These are phyloP conservation scores for Penicillium janthinellum DNA, from an alignment of 2,329 filamentous ascomycete genomes.

Conservation along the genomic window DNA sequence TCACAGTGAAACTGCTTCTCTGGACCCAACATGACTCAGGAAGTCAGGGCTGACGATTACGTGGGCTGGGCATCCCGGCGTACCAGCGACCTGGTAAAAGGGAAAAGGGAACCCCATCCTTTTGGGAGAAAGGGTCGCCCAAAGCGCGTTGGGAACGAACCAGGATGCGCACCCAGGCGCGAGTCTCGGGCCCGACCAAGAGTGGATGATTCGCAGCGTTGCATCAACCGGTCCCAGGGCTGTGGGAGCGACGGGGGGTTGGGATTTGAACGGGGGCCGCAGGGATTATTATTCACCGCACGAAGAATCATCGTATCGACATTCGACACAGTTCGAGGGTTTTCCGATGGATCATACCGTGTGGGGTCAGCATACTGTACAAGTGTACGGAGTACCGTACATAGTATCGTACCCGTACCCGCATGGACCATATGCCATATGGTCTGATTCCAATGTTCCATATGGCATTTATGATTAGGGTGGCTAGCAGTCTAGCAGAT, in stretches of 20 bases:
- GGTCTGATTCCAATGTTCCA: too few species aligned
- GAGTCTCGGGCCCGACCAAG: not conserved
- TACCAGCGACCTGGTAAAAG: not conserved
- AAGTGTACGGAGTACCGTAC: too few species aligned
- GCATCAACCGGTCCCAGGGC: conserved; percentile 5
- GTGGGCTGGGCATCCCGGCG: not conserved
- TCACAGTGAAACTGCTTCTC: too few species aligned
- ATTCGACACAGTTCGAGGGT: not conserved
- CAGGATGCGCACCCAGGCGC: not conserved
- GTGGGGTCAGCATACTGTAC: too few species aligned
- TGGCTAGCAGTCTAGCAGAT: too few species aligned
- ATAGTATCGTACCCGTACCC: too few species aligned
- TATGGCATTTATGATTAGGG: too few species aligned
- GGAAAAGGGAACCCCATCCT: not conserved
- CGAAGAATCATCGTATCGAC: not conserved
- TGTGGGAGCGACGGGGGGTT: conserved; percentile 1
- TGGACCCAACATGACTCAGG: not conserved
- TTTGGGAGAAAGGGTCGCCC: not conserved
- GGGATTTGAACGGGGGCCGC: not conserved
- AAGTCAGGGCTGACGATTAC: not conserved
- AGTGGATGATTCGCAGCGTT: conserved; percentile 3
- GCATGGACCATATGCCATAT: too few species aligned
- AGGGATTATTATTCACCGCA: not conserved
- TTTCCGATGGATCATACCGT: not conserved
- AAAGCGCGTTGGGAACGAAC: not conserved